phyloP scores from a whole-genome alignment of 352 stramenopile genomes.

The Globisporangium heterothallicum region DNA sequence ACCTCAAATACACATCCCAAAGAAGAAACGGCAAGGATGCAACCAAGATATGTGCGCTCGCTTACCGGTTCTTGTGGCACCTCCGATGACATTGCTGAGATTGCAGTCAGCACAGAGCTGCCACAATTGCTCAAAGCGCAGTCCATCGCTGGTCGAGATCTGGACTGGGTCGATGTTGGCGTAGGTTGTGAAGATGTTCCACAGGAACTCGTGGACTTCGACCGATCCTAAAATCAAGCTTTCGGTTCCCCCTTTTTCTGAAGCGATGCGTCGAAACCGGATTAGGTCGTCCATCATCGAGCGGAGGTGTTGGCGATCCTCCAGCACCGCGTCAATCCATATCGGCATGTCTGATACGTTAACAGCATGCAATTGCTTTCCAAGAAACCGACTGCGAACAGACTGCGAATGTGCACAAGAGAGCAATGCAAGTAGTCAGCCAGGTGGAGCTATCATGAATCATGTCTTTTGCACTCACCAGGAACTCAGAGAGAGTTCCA shows the following conservation, averaged over 20 bases:
- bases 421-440: background rate
- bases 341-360: background rate
- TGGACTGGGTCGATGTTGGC: background rate
- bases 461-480: background rate
- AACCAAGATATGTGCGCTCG: too few relatives aligned
- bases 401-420: background rate
- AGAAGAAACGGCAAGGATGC: background rate
- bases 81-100: background rate
- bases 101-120: constrained; percentile 3
- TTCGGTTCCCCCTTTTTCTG: background rate
- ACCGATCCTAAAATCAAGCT: background rate
- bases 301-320: background rate
- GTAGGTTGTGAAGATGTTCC: background rate
- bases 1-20: background rate
- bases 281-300: background rate
- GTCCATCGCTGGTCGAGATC: background rate
- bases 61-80: background rate
- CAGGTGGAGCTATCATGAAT: background rate
- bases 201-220: background rate
- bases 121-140: constrained; percentile 5
- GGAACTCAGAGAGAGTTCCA: constrained; percentile 6
- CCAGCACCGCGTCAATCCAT: background rate
- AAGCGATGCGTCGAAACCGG: background rate
- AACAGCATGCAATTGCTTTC: background rate
- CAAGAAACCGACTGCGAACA: constrained; percentile 2